Base-by-base conservation (phyloP, 129 eudicot species). In the Solidago caesia region DNA sequence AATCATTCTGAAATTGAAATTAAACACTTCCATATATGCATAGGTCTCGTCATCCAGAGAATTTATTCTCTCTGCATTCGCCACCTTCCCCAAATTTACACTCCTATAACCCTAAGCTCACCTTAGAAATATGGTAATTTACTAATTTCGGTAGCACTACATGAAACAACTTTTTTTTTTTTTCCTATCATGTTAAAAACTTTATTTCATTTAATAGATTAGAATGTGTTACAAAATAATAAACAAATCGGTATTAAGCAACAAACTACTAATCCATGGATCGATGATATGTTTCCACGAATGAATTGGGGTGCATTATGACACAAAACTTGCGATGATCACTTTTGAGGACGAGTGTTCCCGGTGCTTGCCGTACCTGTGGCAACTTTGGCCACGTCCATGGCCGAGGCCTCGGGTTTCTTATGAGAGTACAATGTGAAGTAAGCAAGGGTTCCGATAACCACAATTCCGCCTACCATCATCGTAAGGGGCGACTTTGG, bases 401-500 rank as follows among this genome's bases (percentile, higher is more conserved):
- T 8, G 42, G 98, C 98, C 8, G 83, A 73, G 44, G 96, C 92
- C 49, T 92, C 98, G 2, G 95, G 87, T 68, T 89, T 92, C 75
- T 90, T 92, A 72, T 83, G 81, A 45, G 90, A 72, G 67, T 83
- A 92, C 78, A 92, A 74, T 47, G 88, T 83, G 29, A 89, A 66
- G 60, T 87, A 89, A 44, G 79, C 90, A 13, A 92, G 69, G 58
- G 63, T 66, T 6, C 72, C 81, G 9, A 74, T 76, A 14, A 82
- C 78, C 21, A 75, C 89, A 11, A 77, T 62, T 4, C 98, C 98
- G 8, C 91, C 92, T 4, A 81, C 10, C 64, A 84, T 96, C 72
- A 86, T 46, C 57, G 72, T 84, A 3, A 70, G 44, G 0, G 89
- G 98, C 62, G 69, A 74, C 21, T 70, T 33, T 58, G 92, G 89